Evolutionary conservation across 2,329 filamentous ascomycete genomes (phyloP).

Genomic region (Fusarium sp.): DNA sequence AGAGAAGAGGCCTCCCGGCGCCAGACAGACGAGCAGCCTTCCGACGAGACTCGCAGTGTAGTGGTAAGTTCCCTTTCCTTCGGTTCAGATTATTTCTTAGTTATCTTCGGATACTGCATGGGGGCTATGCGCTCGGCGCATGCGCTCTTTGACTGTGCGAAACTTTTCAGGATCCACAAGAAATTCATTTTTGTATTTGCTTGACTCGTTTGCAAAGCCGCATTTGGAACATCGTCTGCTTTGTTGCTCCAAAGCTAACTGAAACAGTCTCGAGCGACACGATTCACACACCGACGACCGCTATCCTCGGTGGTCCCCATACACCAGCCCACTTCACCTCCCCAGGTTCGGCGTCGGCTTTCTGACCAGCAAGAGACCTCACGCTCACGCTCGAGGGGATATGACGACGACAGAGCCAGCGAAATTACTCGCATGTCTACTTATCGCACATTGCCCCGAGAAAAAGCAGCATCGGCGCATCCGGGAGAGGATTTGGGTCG

Average conservation of each 20-base stretch:
- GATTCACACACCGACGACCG: slow-evolving; percentile 65
- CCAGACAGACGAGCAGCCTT: slow-evolving; percentile 53
- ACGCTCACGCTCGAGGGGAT: slow-evolving; percentile 53
- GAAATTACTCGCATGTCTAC: slow-evolving; percentile 60
- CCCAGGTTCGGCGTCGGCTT: slow-evolving; percentile 66
- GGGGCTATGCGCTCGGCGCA: slow-evolving; percentile 19
- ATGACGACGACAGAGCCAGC: slow-evolving; percentile 62
- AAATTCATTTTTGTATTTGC: slow-evolving; percentile 6
- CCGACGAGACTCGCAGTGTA: slow-evolving; percentile 56
- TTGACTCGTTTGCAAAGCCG: slow-evolving; percentile 4
- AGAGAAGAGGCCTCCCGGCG: slow-evolving; percentile 65
- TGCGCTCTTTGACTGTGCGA: slow-evolving; percentile 1
- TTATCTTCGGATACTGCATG: slow-evolving; percentile 28
- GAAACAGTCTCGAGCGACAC: slow-evolving; percentile 63
- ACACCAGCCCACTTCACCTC: slow-evolving; percentile 65
- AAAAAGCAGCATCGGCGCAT: slow-evolving; percentile 59
- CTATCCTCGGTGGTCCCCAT: slow-evolving; percentile 67
- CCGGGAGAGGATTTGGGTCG: slow-evolving; percentile 57
- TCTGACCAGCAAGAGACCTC: slow-evolving; percentile 70
- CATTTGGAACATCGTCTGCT: slow-evolving; percentile 14
- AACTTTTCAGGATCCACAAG: slow-evolving; percentile 11
- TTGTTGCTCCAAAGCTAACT: slow-evolving; percentile 38
- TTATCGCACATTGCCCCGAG: slow-evolving; percentile 60
- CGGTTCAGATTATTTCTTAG: slow-evolving; percentile 8
- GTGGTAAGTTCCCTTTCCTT: slow-evolving; percentile 60